Evolutionary conservation across 768 basidiomycete species (phyloP).

Genomic region (Tulasnella sp.): DNA sequence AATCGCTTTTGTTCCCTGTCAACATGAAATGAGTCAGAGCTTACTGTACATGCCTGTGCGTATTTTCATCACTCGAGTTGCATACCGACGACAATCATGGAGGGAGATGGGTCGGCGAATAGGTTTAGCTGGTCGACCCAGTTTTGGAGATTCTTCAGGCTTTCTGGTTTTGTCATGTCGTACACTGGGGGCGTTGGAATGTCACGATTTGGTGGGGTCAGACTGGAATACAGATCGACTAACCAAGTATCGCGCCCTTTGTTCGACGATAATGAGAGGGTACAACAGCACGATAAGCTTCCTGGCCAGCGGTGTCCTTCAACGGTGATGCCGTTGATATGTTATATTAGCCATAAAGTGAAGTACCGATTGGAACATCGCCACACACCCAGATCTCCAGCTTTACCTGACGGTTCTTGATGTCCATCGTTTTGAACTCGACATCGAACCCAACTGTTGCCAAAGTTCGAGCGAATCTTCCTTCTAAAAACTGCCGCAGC

Average conservation of each 20-base stretch:
- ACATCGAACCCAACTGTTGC: background rate
- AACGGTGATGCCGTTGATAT: no score
- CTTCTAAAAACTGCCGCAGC: background rate
- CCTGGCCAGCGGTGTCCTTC: background rate
- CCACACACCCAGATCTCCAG: background rate
- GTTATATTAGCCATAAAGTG: no score
- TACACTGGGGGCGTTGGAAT: no score
- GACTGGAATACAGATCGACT: no score
- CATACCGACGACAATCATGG: background rate
- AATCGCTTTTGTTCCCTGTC: background rate
- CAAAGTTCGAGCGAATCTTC: background rate
- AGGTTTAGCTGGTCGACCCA: background rate
- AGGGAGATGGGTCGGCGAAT: background rate
- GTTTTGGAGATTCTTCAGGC: background rate
- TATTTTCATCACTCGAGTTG: background rate
- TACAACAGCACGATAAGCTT: background rate
- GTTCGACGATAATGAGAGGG: background rate
- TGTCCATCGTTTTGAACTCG: background rate
- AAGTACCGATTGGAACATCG: background rate
- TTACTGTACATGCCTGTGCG: background rate
- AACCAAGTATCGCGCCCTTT: background rate
- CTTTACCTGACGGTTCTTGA: background rate
- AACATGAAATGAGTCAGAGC: background rate
- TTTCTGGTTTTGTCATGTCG: background rate
- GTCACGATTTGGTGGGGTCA: no score